phyloP scores from a whole-genome alignment of 495 filamentous ascomycete species.

The Trichoderma orchidacearum region DNA sequence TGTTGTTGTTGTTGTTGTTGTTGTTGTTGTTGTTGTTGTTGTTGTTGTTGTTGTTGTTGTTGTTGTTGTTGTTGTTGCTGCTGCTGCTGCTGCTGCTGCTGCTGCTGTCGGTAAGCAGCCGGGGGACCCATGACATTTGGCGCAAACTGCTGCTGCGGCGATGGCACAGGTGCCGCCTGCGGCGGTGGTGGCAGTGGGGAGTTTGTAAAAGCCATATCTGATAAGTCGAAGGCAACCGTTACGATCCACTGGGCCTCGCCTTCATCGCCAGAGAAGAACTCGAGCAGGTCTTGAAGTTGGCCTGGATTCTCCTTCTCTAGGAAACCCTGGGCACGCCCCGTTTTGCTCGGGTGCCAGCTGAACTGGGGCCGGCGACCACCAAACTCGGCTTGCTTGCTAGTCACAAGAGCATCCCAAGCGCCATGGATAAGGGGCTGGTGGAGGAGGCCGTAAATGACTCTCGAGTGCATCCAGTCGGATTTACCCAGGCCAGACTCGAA shows the following conservation, averaged over 20 bases:
- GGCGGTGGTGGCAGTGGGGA: background rate
- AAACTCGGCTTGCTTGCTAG: constrained; percentile 22
- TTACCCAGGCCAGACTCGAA: constrained; percentile 34
- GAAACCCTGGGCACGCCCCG: constrained; percentile 33
- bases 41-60: background rate
- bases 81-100: background rate
- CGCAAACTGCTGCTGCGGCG: constrained; percentile 5
- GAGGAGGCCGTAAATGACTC: constrained; percentile 34
- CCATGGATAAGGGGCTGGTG: constrained; percentile 34
- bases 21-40: background rate
- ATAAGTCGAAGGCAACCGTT: constrained; percentile 25
- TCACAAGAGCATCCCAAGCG: constrained; percentile 29
- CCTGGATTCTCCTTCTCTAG: constrained; percentile 31
- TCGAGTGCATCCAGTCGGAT: constrained; percentile 32
- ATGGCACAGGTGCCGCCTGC: constrained; percentile 2
- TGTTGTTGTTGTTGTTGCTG: background rate
- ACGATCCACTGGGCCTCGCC: constrained; percentile 26
- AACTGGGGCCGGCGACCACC: constrained; percentile 30
- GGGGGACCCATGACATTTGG: background rate
- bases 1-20: background rate
- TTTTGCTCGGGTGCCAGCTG: constrained; percentile 28
- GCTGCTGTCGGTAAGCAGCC: background rate
- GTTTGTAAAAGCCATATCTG: constrained; percentile 19
- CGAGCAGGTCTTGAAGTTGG: constrained; percentile 34
- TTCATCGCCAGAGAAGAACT: constrained; percentile 29